phyloP scores from a whole-genome alignment of 2,329 filamentous ascomycete genomes.

The Colletotrichum filicis region DNA sequence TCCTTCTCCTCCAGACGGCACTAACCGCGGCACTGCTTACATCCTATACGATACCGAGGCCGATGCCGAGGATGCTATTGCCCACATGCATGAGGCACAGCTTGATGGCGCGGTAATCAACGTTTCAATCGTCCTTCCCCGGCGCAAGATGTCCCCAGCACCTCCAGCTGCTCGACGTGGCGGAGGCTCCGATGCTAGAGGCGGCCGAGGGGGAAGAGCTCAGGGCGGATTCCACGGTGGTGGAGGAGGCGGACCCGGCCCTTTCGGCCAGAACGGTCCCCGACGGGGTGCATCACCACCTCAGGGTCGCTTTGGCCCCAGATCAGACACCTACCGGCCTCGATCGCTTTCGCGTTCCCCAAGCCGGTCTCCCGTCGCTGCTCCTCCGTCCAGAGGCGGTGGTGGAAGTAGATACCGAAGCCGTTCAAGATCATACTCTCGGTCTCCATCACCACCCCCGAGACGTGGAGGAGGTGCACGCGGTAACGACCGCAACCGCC shows the following conservation, averaged over 20 bases:
- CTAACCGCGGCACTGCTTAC: slow-evolving; percentile 93
- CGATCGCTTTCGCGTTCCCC: slow-evolving; percentile 63
- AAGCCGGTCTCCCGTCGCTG: slow-evolving; percentile 50
- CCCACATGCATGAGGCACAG: slow-evolving; percentile 98
- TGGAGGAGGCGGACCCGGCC: slow-evolving; percentile 47
- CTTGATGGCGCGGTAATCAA: slow-evolving; percentile 85
- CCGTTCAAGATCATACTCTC: slow-evolving; percentile 57
- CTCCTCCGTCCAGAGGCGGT: slow-evolving; percentile 43
- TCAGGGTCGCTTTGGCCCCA: slow-evolving; percentile 51
- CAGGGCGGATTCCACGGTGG: slow-evolving; percentile 41
- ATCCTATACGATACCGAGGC: slow-evolving; percentile 82
- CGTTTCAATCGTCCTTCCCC: slow-evolving; percentile 88
- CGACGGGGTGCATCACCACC: slow-evolving; percentile 50
- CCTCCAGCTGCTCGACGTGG: slow-evolving; percentile 78
- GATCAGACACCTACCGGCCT: slow-evolving; percentile 72
- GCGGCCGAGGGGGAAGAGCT: slow-evolving; percentile 39
- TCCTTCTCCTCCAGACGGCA: slow-evolving; percentile 70
- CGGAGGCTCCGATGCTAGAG: slow-evolving; percentile 67
- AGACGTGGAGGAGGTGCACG: slow-evolving; percentile 45
- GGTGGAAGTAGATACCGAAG: slow-evolving; percentile 55
- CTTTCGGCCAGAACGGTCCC: slow-evolving; percentile 48
- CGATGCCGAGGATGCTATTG: slow-evolving; percentile 88
- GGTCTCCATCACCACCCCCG: slow-evolving; percentile 54
- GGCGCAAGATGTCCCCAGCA: slow-evolving; percentile 82
- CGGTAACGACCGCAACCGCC: slow-evolving; percentile 41